Evolutionary conservation across 140 eudicot species (phyloP).

Genomic region (Erigeron philadelphicus): DNA sequence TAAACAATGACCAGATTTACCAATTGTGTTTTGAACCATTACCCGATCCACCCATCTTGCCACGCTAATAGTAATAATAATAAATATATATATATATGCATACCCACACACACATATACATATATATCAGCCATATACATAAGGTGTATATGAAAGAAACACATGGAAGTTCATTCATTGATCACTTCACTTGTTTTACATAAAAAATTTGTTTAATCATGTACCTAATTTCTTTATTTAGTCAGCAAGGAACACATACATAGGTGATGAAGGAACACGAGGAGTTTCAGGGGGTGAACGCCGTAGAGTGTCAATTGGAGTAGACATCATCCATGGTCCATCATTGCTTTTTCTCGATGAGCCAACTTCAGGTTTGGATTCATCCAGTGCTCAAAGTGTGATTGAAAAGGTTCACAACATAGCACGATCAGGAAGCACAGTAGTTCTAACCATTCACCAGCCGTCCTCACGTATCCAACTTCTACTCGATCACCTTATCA

Average conservation of each 20-base stretch:
- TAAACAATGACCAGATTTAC: no score
- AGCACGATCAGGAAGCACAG: slow-evolving; percentile 72
- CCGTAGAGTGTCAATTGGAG: slow-evolving; percentile 74
- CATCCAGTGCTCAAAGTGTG: slow-evolving; percentile 74
- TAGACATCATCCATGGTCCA: slow-evolving; percentile 75
- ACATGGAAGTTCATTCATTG: no score
- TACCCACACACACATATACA: no score
- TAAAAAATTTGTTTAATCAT: not conserved
- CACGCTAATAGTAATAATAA: no score
- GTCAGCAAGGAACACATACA: slow-evolving; percentile 66
- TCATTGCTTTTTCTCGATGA: slow-evolving; percentile 67
- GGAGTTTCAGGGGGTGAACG: slow-evolving; percentile 86
- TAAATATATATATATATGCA: no score
- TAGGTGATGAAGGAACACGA: slow-evolving; percentile 69
- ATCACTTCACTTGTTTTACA: not conserved
- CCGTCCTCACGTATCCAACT: slow-evolving; percentile 58
- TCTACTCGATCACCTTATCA: slow-evolving; percentile 58
- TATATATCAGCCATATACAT: no score
- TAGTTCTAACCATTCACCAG: slow-evolving; percentile 72
- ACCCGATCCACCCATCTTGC: no score
- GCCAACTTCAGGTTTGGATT: slow-evolving; percentile 79
- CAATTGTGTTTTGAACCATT: no score
- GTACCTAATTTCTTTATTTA: slow-evolving; percentile 12
- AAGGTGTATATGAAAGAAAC: no score
- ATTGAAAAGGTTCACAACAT: slow-evolving; percentile 69